Percentiles rank a stretch among this genome's conserved stretches.
Conservation (phyloP, 208 protist genomes). For the Balamuthia mandrillaris region DNA sequence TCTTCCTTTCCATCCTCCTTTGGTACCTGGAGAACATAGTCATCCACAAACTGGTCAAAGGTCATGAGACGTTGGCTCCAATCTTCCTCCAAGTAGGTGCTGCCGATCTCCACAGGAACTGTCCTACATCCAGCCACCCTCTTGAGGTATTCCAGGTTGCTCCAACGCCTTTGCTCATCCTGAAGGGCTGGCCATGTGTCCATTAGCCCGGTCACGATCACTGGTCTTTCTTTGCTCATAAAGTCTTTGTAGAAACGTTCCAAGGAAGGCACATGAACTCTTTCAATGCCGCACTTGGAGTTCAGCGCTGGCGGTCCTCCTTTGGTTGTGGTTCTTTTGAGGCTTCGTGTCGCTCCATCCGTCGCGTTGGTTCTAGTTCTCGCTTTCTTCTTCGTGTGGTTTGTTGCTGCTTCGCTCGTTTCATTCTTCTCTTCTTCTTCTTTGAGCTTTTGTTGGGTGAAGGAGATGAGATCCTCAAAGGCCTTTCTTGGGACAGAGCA, state of each 20-base stretch:
- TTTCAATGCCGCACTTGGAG: background rate
- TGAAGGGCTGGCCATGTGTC: constrained; percentile 28
- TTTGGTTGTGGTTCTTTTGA: background rate
- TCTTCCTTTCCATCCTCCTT: background rate
- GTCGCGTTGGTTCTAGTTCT: background rate
- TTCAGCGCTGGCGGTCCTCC: too few relatives aligned
- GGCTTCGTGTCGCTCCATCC: background rate
- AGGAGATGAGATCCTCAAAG: background rate
- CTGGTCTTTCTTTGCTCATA: background rate
- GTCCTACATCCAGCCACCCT: background rate
- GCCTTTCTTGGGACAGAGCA: background rate
- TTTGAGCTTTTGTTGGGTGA: background rate
- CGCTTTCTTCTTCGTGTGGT: background rate
- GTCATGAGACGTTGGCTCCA: constrained; percentile 33
- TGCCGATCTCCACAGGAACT: constrained; percentile 26
- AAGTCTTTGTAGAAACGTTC: constrained; percentile 7
- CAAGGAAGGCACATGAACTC: background rate
- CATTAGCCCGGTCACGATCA: constrained; percentile 32
- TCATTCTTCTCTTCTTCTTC: background rate
- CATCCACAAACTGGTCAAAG: constrained; percentile 4
- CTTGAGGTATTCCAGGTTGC: constrained; percentile 26
- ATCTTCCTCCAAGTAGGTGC: background rate
- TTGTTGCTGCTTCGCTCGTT: background rate
- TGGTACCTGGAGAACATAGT: background rate
- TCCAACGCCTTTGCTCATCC: background rate